Percentiles rank a stretch among this genome's conserved stretches.
Evolutionary conservation across 148 eudicot species (phyloP).

Genomic region (Nyssa sinensis): DNA sequence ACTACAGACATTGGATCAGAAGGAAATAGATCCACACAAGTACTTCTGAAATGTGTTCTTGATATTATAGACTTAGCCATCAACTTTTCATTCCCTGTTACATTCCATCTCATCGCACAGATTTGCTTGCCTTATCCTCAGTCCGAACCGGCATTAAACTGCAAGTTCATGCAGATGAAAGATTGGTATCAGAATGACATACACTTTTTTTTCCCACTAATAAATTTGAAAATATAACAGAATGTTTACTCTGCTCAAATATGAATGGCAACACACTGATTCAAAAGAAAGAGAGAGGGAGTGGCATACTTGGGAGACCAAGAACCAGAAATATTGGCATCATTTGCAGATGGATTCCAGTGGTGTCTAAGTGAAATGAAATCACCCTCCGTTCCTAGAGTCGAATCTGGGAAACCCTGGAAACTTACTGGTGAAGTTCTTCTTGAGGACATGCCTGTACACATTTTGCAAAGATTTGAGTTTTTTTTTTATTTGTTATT

Average conservation of each 20-base stretch:
- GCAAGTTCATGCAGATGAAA: conserved; percentile 5
- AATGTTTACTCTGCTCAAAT: too few species aligned
- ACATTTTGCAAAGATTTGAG: background rate
- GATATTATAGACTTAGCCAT: background rate
- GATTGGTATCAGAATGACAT: background rate
- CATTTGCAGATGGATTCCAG: conserved; percentile 29
- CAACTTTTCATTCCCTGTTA: background rate
- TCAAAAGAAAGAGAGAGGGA: background rate
- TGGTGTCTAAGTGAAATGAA: conserved; percentile 30
- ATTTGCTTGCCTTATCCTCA: conserved; percentile 13
- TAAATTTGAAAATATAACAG: too few species aligned
- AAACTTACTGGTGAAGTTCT: conserved; percentile 30
- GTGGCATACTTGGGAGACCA: conserved; percentile 36
- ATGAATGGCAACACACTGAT: too few species aligned
- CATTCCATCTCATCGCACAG: conserved; percentile 15
- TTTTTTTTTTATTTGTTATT: background rate
- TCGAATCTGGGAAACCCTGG: conserved; percentile 37
- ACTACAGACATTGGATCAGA: too few species aligned
- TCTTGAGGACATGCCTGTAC: conserved; percentile 47
- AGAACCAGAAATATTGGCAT: conserved; percentile 17
- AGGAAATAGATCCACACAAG: too few species aligned
- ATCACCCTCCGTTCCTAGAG: conserved; percentile 29
- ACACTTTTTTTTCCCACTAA: too few species aligned
- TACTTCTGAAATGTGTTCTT: background rate
- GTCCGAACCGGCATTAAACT: conserved; percentile 25